These are phyloP conservation scores for Melocanna baccifera DNA, from an alignment of 176 grass and related monocot genomes.

Conservation along the genomic window DNA sequence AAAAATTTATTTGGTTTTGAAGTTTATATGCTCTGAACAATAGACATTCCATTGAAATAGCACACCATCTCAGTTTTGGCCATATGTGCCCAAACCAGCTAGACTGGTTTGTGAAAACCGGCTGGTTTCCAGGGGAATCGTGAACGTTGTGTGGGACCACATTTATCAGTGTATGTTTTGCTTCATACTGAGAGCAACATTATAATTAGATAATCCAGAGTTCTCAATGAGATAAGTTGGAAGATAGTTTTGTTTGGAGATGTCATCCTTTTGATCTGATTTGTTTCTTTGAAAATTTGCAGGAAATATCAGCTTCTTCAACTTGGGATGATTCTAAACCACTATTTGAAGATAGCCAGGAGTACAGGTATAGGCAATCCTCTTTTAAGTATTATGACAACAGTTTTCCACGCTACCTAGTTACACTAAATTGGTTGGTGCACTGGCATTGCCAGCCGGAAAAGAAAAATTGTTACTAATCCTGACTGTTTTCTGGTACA, in stretches of 20 bases:
- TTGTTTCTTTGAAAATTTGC: conserved; percentile 21
- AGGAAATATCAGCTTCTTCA: conserved; percentile 83
- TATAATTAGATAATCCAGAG: neutral
- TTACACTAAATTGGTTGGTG: neutral
- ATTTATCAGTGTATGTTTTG: neutral
- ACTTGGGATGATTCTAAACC: conserved; percentile 83
- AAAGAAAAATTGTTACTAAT: neutral
- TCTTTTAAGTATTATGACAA: conserved; percentile 28
- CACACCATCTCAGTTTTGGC: neutral
- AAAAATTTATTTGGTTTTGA: neutral
- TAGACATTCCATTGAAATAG: neutral
- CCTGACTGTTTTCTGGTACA: neutral
- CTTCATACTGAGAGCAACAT: neutral
- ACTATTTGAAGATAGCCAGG: conserved; percentile 70
- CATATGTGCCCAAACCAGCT: neutral
- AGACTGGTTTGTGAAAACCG: neutral
- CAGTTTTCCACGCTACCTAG: neutral
- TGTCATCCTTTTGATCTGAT: conserved; percentile 13
- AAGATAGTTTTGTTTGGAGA: conserved; percentile 20
- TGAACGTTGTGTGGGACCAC: neutral
- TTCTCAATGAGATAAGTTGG: neutral
- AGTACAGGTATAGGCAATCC: conserved; percentile 64
- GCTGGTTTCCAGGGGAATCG: neutral
- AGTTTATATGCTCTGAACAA: neutral
- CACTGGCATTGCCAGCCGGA: neutral